These are phyloP conservation scores for Bassia scoparia DNA, from an alignment of 148 eudicot genomes.

Conservation along the genomic window DNA sequence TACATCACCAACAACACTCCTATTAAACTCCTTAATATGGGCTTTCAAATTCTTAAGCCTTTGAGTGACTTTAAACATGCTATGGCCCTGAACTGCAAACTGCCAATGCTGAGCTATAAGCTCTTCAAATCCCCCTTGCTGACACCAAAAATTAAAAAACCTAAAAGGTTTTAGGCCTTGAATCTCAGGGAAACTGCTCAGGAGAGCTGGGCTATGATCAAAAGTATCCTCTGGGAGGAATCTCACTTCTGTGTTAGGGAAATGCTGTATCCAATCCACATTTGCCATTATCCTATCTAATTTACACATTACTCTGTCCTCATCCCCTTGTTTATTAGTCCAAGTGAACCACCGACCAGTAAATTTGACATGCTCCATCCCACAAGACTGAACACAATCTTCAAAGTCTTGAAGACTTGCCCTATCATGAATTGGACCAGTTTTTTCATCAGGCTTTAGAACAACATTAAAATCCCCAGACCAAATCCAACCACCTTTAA, in stretches of 20 bases:
- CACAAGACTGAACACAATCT: no score
- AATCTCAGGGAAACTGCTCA: neutral
- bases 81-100: neutral
- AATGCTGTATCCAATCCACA: neutral
- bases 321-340: neutral
- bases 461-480: no score
- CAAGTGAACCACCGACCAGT: neutral
- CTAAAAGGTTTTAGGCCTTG: neutral
- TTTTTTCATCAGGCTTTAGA: no score
- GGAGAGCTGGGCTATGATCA: neutral
- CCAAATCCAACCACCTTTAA: no score
- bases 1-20: no score
- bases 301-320: neutral
- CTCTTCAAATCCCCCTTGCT: no score
- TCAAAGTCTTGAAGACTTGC: no score
- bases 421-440: no score
- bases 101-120: neutral
- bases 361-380: neutral
- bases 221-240: neutral
- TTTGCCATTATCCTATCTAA: neutral
- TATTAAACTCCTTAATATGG: no score
- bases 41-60: no score
- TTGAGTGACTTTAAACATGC: neutral
- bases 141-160: neutral
- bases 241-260: neutral